phyloP scores from a whole-genome alignment of 1,139 yeast species.

The Yamadazyma sp. region DNA sequence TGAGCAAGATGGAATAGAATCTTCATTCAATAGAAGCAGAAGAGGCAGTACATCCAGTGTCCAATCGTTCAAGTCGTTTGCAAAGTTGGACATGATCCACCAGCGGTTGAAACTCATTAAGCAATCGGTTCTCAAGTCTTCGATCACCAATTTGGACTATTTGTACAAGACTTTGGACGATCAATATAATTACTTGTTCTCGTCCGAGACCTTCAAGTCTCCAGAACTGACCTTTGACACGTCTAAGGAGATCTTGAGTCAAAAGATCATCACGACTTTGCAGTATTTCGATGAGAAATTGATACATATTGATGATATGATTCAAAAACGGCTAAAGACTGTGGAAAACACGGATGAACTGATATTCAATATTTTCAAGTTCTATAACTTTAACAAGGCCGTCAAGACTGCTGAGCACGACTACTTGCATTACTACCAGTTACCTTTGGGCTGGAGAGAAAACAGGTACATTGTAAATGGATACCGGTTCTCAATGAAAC shows the following conservation, averaged over 20 bases:
- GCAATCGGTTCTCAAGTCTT: constrained; percentile 41
- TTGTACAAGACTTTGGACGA: constrained; percentile 54
- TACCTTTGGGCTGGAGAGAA: constrained; percentile 93
- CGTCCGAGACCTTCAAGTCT: constrained; percentile 13
- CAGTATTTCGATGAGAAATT: constrained; percentile 59
- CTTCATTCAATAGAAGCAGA: too few species aligned
- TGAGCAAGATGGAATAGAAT: too few species aligned
- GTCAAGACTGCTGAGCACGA: constrained; percentile 53
- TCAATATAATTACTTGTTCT: constrained; percentile 50
- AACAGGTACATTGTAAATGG: constrained; percentile 83
- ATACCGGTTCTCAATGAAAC: constrained; percentile 76
- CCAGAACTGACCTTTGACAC: constrained; percentile 18
- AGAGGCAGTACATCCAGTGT: constrained; percentile 28
- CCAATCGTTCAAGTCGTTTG: constrained; percentile 32
- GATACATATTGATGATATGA: constrained; percentile 48
- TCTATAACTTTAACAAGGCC: constrained; percentile 64
- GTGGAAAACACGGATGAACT: constrained; percentile 26
- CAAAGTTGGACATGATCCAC: constrained; percentile 42
- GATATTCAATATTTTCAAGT: constrained; percentile 42
- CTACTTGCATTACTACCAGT: constrained; percentile 77
- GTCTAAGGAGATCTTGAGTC: constrained; percentile 34
- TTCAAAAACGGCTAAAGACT: constrained; percentile 37
- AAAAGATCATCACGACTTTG: constrained; percentile 52
- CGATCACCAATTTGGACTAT: constrained; percentile 46
- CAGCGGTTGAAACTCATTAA: constrained; percentile 44